Conservation (phyloP, 2,329 filamentous ascomycete species). For the Fusarium caatingaense region DNA sequence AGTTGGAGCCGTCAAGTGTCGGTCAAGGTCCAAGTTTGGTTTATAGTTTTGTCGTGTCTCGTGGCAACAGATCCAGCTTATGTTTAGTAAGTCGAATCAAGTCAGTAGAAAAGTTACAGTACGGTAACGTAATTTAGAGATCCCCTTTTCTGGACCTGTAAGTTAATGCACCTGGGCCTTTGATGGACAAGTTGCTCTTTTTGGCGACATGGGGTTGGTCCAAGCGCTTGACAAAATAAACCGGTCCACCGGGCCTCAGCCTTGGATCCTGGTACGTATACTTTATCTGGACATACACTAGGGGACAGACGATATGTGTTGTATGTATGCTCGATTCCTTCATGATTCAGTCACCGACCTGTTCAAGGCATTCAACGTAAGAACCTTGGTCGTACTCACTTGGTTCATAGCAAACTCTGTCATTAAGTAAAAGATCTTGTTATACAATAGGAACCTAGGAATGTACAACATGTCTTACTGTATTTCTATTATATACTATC, state of each 20-base stretch:
- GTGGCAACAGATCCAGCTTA: slow-evolving; percentile 37
- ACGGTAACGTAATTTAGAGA: slow-evolving; percentile 37
- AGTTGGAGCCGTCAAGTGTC: slow-evolving; percentile 9
- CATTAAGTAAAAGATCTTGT: neutral
- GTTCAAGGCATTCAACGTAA: neutral
- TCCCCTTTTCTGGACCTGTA: slow-evolving; percentile 48
- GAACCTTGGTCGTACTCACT: neutral
- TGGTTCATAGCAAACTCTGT: neutral
- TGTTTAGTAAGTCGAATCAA: slow-evolving; percentile 33
- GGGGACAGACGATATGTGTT: neutral
- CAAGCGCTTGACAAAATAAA: slow-evolving; percentile 48
- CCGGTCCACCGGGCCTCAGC: slow-evolving; percentile 6
- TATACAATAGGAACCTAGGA: neutral
- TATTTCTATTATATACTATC: neutral
- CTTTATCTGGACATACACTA: neutral
- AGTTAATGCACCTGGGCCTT: slow-evolving; percentile 40
- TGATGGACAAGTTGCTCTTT: slow-evolving; percentile 47
- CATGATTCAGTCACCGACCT: neutral
- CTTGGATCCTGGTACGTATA: neutral
- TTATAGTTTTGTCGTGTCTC: slow-evolving; percentile 39
- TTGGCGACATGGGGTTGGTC: slow-evolving; percentile 44
- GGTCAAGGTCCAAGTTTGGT: slow-evolving; percentile 5
- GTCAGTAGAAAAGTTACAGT: slow-evolving; percentile 3
- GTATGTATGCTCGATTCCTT: neutral
- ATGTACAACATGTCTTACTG: neutral